phyloP scores from a whole-genome alignment of 140 eudicot genomes.

The Cichorium intybus region DNA sequence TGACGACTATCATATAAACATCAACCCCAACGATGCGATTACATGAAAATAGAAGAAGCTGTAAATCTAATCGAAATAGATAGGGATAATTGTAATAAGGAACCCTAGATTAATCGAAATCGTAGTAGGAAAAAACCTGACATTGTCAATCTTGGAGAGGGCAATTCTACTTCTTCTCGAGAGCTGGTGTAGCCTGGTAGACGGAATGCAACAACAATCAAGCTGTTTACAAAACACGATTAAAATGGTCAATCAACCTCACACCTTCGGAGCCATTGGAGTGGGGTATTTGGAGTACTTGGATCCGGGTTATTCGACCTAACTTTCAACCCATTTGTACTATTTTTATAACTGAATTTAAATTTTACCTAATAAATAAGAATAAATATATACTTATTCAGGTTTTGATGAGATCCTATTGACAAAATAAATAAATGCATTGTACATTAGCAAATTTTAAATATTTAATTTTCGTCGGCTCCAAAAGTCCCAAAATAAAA shows the following conservation, averaged over 20 bases:
- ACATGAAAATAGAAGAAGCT: not conserved
- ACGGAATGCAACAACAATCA: not conserved
- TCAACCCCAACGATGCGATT: not conserved
- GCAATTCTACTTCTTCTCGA: not conserved
- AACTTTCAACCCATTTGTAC: not conserved
- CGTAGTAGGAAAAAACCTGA: slow-evolving; percentile 13
- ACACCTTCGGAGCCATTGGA: not conserved
- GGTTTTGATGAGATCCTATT: no score
- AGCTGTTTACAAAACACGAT: not conserved
- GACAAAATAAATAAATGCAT: no score
- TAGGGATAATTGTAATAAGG: not conserved
- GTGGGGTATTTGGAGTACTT: not conserved
- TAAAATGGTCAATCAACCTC: not conserved
- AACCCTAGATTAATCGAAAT: not conserved
- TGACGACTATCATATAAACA: not conserved
- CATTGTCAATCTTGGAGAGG: slow-evolving; percentile 12
- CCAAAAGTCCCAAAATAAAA: no score
- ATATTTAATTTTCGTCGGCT: no score
- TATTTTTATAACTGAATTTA: no score
- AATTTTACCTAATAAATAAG: no score
- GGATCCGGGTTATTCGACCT: not conserved
- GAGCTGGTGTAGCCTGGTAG: slow-evolving; percentile 1
- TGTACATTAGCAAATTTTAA: no score
- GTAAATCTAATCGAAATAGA: not conserved
- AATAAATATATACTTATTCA: no score